Conservation (phyloP, 2,329 filamentous ascomycete genomes). For the Nannizziopsis arthrosporioides region DNA sequence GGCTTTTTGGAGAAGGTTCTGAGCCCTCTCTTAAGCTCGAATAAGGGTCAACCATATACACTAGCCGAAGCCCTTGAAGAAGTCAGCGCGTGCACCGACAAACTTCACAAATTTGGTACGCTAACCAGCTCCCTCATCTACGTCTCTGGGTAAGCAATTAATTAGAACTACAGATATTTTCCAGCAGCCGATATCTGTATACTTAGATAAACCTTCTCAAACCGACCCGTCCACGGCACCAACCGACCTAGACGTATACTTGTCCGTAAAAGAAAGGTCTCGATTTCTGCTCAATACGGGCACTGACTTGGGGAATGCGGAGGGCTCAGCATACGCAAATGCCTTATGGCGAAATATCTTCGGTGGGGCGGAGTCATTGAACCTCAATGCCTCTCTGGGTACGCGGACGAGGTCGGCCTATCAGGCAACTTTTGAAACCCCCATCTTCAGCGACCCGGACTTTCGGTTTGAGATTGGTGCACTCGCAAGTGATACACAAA, state of each 20-base stretch:
- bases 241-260: conserved; percentile 69
- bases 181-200: conserved; percentile 68
- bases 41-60: conserved; percentile 58
- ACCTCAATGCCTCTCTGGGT: conserved; percentile 74
- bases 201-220: conserved; percentile 62
- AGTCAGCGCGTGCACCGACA: conserved; percentile 58
- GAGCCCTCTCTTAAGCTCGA: conserved; percentile 60
- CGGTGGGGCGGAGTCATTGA: conserved; percentile 82
- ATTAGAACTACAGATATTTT: conserved; percentile 58
- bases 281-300: conserved; percentile 84
- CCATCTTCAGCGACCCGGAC: conserved; percentile 74
- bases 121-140: neutral
- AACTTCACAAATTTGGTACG: conserved; percentile 69
- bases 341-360: conserved; percentile 83
- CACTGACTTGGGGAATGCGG: conserved; percentile 84
- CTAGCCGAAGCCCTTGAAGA: conserved; percentile 66
- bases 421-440: conserved; percentile 71
- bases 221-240: conserved; percentile 57
- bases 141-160: neutral
- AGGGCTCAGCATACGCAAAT: conserved; percentile 86
- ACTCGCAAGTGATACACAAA: conserved; percentile 71
- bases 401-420: conserved; percentile 88
- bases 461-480: conserved; percentile 67
- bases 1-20: conserved; percentile 75
- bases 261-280: conserved; percentile 67